Base-by-base conservation (phyloP, 2,329 filamentous ascomycete genomes). In the Fusarium euwallaceae region DNA sequence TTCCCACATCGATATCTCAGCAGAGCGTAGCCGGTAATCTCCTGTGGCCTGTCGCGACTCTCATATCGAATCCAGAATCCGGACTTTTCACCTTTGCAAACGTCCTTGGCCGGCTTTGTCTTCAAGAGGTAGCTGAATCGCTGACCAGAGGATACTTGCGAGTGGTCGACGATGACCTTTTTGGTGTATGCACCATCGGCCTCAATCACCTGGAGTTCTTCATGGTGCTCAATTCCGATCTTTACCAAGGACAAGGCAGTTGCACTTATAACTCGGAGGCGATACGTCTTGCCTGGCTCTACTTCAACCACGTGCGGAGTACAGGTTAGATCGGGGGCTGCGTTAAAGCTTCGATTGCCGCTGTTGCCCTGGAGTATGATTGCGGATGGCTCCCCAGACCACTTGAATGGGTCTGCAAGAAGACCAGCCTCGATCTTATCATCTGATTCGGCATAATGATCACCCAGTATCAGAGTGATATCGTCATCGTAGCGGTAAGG, bases 401-500 rank as follows among this genome's bases (percentile, higher is more conserved):
- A 93, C 9, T 79, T 78, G 69, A 92, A 89, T 0, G 89, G 88
- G 3, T 80, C 81, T 2, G 82, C 83, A 0, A 80, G 75, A 1
- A 93, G 82, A 0, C 87, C 89, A 0, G 82, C 68, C 65, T 88
- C 86, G 32, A 93, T 87, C 0, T 80, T 78, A 0, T 83, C 67
- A 70, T 93, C 90, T 1, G 86, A 85, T 61, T 87, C 86, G 39
- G 83, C 84, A 79, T 89, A 93, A 72, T 88, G 87, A 72, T 93
- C 92, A 5, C 86, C 83, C 3, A 92, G 41, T 0, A 75, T 66
- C 0, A 80, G 12, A 86, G 89, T 85, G 0, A 87, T 84, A 29
- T 93, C 92, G 3, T 89, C 91, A 65, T 93, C 89, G 72, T 92
- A 93, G 0, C 86, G 45, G 71, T 91, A 92, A 0, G 91, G 91